These are phyloP conservation scores for Xylona heveae DNA, from an alignment of 495 filamentous ascomycete genomes.

Conservation along the genomic window DNA sequence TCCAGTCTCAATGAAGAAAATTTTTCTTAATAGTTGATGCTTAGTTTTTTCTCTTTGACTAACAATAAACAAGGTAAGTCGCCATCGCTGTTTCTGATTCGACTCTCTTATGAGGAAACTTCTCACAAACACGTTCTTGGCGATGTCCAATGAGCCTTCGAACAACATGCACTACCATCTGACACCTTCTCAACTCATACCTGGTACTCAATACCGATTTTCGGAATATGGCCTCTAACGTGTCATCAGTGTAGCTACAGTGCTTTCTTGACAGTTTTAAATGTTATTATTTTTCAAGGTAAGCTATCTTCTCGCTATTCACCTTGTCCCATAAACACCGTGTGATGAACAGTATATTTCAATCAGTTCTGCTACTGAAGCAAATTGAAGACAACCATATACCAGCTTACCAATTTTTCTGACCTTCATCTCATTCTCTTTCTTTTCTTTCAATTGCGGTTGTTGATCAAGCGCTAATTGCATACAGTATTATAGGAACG, in stretches of 20 bases:
- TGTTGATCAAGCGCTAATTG: no score
- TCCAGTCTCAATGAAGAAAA: no score
- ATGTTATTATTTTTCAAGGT: slow-evolving; percentile 6
- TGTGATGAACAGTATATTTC: slow-evolving; percentile 53
- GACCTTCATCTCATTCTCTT: not conserved
- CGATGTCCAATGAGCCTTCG: slow-evolving; percentile 67
- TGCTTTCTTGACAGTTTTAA: slow-evolving; percentile 8
- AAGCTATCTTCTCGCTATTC: not conserved
- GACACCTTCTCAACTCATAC: slow-evolving; percentile 19
- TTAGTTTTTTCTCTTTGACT: no score
- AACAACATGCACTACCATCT: slow-evolving; percentile 99
- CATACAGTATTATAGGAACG: no score
- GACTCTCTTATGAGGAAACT: slow-evolving; percentile 36
- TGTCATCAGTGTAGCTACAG: no score
- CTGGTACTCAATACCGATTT: not conserved
- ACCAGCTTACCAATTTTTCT: slow-evolving; percentile 43
- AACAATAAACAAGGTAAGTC: no score
- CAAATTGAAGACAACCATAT: slow-evolving; percentile 51
- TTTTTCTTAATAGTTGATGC: no score
- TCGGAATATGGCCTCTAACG: no score
- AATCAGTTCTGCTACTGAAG: slow-evolving; percentile 95
- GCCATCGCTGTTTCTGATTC: no score
- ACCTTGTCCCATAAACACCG: not conserved
- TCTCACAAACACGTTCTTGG: slow-evolving; percentile 36
- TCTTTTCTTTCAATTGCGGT: not conserved